Percentiles rank a stretch among this genome's conserved stretches.
Evolutionary conservation across 306 rosid genomes (phyloP).

Genomic region (Potentilla sterilis): DNA sequence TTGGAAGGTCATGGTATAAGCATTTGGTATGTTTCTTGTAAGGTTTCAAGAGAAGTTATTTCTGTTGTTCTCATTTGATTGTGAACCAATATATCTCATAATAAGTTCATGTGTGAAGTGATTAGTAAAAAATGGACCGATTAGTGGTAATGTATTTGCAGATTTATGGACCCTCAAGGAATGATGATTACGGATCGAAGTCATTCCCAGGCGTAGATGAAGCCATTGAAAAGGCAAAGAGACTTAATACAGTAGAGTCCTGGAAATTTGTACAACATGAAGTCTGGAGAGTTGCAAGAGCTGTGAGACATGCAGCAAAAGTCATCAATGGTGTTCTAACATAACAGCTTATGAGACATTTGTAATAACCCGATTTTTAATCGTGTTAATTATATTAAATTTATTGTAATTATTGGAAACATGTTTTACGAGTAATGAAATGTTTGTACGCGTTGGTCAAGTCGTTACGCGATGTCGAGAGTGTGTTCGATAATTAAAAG

Average conservation of each 20-base stretch:
- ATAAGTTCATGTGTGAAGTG: background rate
- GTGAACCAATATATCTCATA: background rate
- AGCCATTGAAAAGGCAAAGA: conserved; percentile 45
- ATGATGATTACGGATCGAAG: conserved; percentile 58
- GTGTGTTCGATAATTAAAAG: too few relatives aligned
- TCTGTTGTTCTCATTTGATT: background rate
- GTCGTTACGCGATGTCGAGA: too few relatives aligned
- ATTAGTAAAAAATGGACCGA: background rate
- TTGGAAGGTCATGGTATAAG: conserved; percentile 63
- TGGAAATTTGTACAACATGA: conserved; percentile 61
- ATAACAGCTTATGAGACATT: conserved; percentile 10
- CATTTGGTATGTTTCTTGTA: conserved; percentile 53
- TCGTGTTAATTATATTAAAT: too few relatives aligned
- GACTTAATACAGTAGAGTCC: conserved; percentile 41
- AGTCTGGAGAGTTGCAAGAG: conserved; percentile 71
- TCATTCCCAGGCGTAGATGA: conserved; percentile 60
- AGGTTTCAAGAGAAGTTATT: background rate
- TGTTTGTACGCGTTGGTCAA: too few relatives aligned
- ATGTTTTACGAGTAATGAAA: too few relatives aligned
- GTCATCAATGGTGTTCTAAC: conserved; percentile 53
- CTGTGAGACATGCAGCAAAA: conserved; percentile 50
- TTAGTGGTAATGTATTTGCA: conserved; percentile 17
- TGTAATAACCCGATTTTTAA: too few relatives aligned
- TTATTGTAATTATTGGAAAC: too few relatives aligned
- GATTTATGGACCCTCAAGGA: conserved; percentile 63